phyloP scores from a whole-genome alignment of 177 flowering plant genomes.

The Vitis hybrid region DNA sequence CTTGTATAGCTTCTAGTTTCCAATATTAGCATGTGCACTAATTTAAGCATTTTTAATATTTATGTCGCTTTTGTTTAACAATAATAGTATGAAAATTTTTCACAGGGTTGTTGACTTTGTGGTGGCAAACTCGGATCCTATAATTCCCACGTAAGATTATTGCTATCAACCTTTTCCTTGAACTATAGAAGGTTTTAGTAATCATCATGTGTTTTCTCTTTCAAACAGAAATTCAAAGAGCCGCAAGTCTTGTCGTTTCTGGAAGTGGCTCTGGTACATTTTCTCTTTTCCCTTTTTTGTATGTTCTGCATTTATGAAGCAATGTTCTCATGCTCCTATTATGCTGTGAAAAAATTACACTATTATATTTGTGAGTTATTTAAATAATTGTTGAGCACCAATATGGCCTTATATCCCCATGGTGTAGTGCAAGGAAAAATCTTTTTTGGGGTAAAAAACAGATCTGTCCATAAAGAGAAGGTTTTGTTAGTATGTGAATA shows the following conservation, averaged over 20 bases:
- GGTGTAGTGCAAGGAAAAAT: too few species aligned
- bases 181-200: background rate
- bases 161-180: background rate
- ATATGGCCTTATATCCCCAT: too few species aligned
- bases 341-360: background rate
- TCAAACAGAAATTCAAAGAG: conserved; percentile 31
- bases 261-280: conserved; percentile 57
- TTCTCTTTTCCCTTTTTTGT: background rate
- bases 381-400: too few species aligned
- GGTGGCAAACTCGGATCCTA: conserved; percentile 46
- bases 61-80: background rate
- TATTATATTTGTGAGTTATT: background rate
- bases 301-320: background rate
- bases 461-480: too few species aligned
- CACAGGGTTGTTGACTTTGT: conserved; percentile 53
- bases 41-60: background rate
- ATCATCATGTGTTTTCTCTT: conserved; percentile 1
- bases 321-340: background rate
- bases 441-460: too few species aligned
- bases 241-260: conserved; percentile 39
- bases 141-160: conserved; percentile 44
- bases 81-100: background rate
- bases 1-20: background rate
- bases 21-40: background rate
- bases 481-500: too few species aligned